phyloP scores from a whole-genome alignment of 2,329 filamentous ascomycete genomes.

The Fusarium sp. region DNA sequence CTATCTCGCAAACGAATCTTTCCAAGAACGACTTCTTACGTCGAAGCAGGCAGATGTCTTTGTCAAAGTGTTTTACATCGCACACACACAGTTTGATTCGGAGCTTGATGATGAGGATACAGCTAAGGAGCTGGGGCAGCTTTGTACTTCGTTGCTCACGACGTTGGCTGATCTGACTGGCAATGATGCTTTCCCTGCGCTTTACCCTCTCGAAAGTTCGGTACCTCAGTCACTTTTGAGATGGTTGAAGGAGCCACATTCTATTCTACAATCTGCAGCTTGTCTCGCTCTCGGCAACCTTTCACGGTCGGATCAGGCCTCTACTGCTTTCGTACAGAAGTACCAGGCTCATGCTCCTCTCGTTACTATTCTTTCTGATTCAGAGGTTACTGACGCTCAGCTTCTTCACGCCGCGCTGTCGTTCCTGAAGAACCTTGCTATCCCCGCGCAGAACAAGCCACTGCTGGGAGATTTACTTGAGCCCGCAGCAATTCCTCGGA shows the following conservation, averaged over 20 bases:
- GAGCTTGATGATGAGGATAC: conserved; percentile 62
- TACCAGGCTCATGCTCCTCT: conserved; percentile 60
- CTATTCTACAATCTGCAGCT: conserved; percentile 66
- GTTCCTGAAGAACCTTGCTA: conserved; percentile 75
- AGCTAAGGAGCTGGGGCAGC: conserved; percentile 59
- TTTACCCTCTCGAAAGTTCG: conserved; percentile 59
- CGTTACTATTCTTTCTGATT: conserved; percentile 59
- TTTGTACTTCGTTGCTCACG: conserved; percentile 65
- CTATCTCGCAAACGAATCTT: conserved; percentile 67
- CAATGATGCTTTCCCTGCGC: conserved; percentile 60
- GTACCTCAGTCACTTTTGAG: conserved; percentile 58
- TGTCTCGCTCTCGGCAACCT: conserved; percentile 74
- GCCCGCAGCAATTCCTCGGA: conserved; percentile 61
- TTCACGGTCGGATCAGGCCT: conserved; percentile 68
- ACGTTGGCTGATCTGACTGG: conserved; percentile 67
- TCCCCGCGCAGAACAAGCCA: conserved; percentile 68
- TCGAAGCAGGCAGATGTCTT: conserved; percentile 58
- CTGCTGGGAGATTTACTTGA: conserved; percentile 64
- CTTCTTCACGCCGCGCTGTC: conserved; percentile 69
- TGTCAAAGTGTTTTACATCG: conserved; percentile 62
- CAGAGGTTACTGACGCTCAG: conserved; percentile 60
- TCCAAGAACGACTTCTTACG: conserved; percentile 64
- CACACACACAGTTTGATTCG: conserved; percentile 59
- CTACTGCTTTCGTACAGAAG: conserved; percentile 62
- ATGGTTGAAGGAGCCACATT: conserved; percentile 61